Evolutionary conservation across 2,329 filamentous ascomycete species (phyloP).

Genomic region (Karstenula rhodostoma): DNA sequence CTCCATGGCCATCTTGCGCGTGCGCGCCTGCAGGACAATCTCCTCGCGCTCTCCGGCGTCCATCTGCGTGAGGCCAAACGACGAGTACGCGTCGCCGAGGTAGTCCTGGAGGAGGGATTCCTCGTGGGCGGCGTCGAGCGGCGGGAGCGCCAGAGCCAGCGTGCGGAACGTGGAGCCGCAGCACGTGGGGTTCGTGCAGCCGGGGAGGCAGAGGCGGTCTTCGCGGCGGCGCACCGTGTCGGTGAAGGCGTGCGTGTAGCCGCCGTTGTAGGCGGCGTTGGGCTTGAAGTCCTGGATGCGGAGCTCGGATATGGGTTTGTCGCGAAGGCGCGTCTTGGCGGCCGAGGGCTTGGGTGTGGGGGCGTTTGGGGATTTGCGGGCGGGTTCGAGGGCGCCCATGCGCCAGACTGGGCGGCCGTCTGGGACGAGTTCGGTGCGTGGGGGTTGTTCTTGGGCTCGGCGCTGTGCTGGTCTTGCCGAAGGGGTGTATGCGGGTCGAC

Average conservation of each 20-base stretch:
- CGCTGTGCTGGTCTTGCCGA: slow-evolving; percentile 9
- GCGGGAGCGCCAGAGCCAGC: slow-evolving; percentile 60
- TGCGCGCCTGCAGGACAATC: slow-evolving; percentile 78
- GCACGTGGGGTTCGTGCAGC: slow-evolving; percentile 78
- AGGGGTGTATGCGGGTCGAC: slow-evolving; percentile 18
- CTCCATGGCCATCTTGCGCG: slow-evolving; percentile 74
- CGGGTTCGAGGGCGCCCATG: slow-evolving; percentile 24
- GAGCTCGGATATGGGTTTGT: slow-evolving; percentile 65
- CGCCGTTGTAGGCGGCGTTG: slow-evolving; percentile 76
- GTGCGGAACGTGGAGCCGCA: slow-evolving; percentile 76
- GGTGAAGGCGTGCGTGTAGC: slow-evolving; percentile 74
- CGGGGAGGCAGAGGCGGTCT: slow-evolving; percentile 73
- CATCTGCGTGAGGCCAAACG: slow-evolving; percentile 57
- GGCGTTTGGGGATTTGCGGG: slow-evolving; percentile 18
- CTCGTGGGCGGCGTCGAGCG: slow-evolving; percentile 45
- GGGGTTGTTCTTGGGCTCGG: slow-evolving; percentile 4
- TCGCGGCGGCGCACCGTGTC: slow-evolving; percentile 77
- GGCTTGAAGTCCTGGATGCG: slow-evolving; percentile 79
- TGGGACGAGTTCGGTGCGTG: slow-evolving; percentile 14
- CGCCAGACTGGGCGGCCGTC: slow-evolving; percentile 34
- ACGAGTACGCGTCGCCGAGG: slow-evolving; percentile 56
- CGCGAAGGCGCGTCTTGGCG: slow-evolving; percentile 52
- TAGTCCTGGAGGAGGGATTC: slow-evolving; percentile 61
- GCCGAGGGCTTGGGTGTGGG: slow-evolving; percentile 17
- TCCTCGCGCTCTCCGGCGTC: slow-evolving; percentile 67